A percentile compares a stretch with the other conserved stretches of the same genome.
Evolutionary conservation across 2,329 filamentous ascomycete genomes (phyloP).

Genomic region (Madurella mycetomatis): DNA sequence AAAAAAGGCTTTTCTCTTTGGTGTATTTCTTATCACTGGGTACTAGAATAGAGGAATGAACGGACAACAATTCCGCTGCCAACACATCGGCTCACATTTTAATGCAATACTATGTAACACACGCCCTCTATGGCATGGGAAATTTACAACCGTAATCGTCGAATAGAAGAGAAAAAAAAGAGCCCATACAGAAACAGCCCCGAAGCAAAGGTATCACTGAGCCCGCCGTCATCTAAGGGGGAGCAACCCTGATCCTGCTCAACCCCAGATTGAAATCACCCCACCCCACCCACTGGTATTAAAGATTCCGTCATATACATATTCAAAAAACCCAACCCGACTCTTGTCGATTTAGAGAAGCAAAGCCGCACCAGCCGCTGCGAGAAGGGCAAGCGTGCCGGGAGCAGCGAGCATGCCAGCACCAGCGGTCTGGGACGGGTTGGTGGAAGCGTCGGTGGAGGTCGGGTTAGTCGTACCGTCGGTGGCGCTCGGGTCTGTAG

Average conservation of each 20-base stretch:
- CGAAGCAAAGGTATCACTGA: neutral
- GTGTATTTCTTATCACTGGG: neutral
- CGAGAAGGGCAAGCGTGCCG: constrained; percentile 40
- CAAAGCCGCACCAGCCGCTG: constrained; percentile 39
- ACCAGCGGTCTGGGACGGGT: constrained; percentile 19
- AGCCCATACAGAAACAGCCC: neutral
- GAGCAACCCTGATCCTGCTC: neutral
- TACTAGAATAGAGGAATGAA: neutral
- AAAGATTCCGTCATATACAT: neutral
- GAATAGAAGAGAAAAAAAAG: constrained; percentile 5
- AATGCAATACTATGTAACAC: constrained; percentile 15
- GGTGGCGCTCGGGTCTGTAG: constrained; percentile 15
- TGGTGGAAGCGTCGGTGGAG: constrained; percentile 18
- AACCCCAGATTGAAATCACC: neutral
- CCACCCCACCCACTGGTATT: neutral
- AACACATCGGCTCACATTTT: constrained; percentile 8
- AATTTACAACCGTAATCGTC: constrained; percentile 10
- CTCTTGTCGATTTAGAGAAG: constrained; percentile 36
- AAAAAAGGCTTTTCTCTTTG: neutral
- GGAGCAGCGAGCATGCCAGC: constrained; percentile 37
- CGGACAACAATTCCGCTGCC: neutral
- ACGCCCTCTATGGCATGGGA: constrained; percentile 11
- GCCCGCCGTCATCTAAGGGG: neutral
- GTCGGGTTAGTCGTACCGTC: constrained; percentile 23
- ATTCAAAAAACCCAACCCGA: neutral